These are phyloP conservation scores for Pythium plurisporium DNA, from an alignment of 352 stramenopile species.

Conservation along the genomic window DNA sequence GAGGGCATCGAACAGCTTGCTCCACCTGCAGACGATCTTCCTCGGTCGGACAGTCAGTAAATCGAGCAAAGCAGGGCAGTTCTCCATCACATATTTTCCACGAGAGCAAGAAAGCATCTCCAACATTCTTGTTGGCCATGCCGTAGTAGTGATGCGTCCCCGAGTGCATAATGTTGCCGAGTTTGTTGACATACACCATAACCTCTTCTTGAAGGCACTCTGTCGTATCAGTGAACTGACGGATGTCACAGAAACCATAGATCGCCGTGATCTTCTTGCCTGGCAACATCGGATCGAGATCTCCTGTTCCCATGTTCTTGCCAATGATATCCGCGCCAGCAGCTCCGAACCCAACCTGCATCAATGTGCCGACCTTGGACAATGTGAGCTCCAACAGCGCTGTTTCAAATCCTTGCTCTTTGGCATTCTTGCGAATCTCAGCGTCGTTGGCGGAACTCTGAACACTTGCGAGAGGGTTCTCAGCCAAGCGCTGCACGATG, in stretches of 20 bases:
- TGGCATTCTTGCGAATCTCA: slow-evolving; percentile 70
- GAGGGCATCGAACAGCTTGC: slow-evolving; percentile 61
- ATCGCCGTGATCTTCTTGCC: slow-evolving; percentile 91
- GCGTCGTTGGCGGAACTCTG: slow-evolving; percentile 54
- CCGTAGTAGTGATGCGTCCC: slow-evolving; percentile 82
- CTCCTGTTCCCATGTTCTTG: slow-evolving; percentile 84
- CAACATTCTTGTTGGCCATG: slow-evolving; percentile 88
- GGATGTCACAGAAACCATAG: slow-evolving; percentile 95
- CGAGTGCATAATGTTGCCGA: slow-evolving; percentile 88
- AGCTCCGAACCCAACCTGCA: slow-evolving; percentile 82
- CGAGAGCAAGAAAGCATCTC: slow-evolving; percentile 92
- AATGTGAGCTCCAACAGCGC: slow-evolving; percentile 76
- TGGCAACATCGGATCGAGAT: slow-evolving; percentile 86
- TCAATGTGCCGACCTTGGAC: slow-evolving; percentile 80
- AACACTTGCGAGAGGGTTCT: slow-evolving; percentile 86
- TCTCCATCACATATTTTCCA: slow-evolving; percentile 92
- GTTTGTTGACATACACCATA: slow-evolving; percentile 92
- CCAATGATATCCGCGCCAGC: slow-evolving; percentile 81
- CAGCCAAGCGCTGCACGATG: slow-evolving; percentile 83
- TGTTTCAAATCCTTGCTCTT: slow-evolving; percentile 77
- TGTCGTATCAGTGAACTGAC: slow-evolving; percentile 90
- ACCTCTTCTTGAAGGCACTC: slow-evolving; percentile 90
- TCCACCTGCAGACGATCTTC: slow-evolving; percentile 72
- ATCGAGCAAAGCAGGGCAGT: slow-evolving; percentile 68
- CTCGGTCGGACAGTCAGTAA: slow-evolving; percentile 73